Conservation (phyloP, 225 moss, liverwort and hornwort genomes). For the Rhytidiadelphus loreus region DNA sequence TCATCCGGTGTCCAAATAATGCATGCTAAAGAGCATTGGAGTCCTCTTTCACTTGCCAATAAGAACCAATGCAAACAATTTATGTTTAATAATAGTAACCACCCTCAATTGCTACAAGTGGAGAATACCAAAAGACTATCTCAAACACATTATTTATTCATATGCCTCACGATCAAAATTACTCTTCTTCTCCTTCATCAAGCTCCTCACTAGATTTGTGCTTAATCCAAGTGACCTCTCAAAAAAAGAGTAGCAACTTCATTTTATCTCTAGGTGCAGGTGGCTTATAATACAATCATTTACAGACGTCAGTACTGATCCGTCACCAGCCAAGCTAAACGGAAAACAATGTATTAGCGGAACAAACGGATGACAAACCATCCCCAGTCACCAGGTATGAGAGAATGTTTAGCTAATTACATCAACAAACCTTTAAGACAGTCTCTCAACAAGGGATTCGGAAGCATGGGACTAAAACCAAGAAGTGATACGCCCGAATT, state of each 20-base stretch:
- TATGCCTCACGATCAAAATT: not conserved
- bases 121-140: not conserved
- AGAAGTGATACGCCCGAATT: constrained; percentile 12
- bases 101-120: not conserved
- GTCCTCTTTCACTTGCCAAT: not conserved
- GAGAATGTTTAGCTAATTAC: not conserved
- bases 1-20: not conserved
- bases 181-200: not conserved
- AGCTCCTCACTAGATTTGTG: not conserved
- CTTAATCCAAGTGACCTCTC: not conserved
- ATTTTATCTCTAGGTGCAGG: not conserved
- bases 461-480: constrained; percentile 12
- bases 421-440: not conserved
- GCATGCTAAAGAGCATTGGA: not conserved
- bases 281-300: not conserved
- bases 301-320: not conserved
- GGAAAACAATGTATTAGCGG: not conserved
- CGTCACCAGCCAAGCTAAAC: not conserved
- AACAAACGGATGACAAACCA: not conserved
- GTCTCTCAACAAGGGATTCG: not conserved
- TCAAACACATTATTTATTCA: too few relatives aligned
- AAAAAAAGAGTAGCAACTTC: not conserved
- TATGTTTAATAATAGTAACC: not conserved
- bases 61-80: not conserved
- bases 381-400: not conserved